Evolutionary conservation across 31 red algal genomes (phyloP).

Genomic region (Asparagopsis taxiformis): DNA sequence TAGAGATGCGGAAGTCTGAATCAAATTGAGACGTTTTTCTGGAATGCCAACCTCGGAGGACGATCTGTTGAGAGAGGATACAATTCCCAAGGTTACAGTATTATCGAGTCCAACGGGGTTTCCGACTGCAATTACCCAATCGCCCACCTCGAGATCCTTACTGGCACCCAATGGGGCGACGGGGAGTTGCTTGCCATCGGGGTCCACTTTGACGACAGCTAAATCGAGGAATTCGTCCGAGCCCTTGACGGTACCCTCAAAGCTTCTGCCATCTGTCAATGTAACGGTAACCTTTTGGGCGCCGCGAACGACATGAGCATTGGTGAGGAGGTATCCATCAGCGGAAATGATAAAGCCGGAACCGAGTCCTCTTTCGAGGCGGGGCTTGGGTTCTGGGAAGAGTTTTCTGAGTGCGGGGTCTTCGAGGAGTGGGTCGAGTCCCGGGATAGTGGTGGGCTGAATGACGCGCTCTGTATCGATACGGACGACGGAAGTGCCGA

Average conservation of each 20-base stretch:
- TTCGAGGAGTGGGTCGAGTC: slow-evolving; percentile 74
- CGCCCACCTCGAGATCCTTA: slow-evolving; percentile 88
- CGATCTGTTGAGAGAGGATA: slow-evolving; percentile 81
- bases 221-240: slow-evolving; percentile 93
- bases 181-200: slow-evolving; percentile 75
- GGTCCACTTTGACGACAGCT: slow-evolving; percentile 90
- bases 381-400: slow-evolving; percentile 71
- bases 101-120: slow-evolving; percentile 98
- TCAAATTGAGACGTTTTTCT: slow-evolving; percentile 93
- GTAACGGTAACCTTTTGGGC: slow-evolving; percentile 94
- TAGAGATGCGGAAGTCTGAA: slow-evolving; percentile 94
- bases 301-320: slow-evolving; percentile 91
- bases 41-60: slow-evolving; percentile 94
- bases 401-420: slow-evolving; percentile 85
- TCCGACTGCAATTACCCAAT: slow-evolving; percentile 99
- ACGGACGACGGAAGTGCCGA: slow-evolving; percentile 89
- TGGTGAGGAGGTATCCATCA: slow-evolving; percentile 93
- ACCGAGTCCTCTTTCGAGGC: slow-evolving; percentile 86
- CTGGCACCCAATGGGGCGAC: slow-evolving; percentile 74
- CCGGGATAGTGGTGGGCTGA: slow-evolving; percentile 17
- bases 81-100: slow-evolving; percentile 97
- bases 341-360: slow-evolving; percentile 93
- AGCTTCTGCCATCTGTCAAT: slow-evolving; percentile 90
- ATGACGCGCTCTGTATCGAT: slow-evolving; percentile 98
- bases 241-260: slow-evolving; percentile 82